Conservation (phyloP, 2,329 filamentous ascomycete species). For the Bipolaris victoriae region DNA sequence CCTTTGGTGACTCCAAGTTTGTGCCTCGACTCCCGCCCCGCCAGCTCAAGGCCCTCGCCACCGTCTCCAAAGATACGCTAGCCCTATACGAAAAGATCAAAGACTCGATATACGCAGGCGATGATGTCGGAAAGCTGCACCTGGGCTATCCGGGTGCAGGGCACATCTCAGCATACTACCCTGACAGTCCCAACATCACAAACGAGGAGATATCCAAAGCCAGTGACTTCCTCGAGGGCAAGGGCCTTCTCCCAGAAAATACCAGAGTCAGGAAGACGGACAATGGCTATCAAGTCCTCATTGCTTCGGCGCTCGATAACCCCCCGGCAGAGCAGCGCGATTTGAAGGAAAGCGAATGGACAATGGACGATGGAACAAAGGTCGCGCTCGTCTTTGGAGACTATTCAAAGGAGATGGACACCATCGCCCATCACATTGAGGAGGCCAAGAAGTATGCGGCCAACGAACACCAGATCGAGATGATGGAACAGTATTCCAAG, state of each 20-base stretch:
- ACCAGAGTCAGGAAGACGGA: constrained; percentile 55
- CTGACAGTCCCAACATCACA: constrained; percentile 56
- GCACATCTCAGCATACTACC: constrained; percentile 59
- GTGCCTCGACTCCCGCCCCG: constrained; percentile 55
- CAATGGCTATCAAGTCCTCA: constrained; percentile 55
- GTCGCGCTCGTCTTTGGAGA: constrained; percentile 55
- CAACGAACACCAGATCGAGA: constrained; percentile 53
- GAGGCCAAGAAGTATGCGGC: constrained; percentile 56
- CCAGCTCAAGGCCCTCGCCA: constrained; percentile 54
- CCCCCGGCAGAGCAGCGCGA: constrained; percentile 51
- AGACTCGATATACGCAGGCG: constrained; percentile 53
- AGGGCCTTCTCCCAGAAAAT: constrained; percentile 57
- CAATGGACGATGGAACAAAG: constrained; percentile 55
- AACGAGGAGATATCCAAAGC: constrained; percentile 55
- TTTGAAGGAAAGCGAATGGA: constrained; percentile 54
- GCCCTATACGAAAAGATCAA: constrained; percentile 54
- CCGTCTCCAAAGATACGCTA: constrained; percentile 48
- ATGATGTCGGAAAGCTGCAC: constrained; percentile 52
- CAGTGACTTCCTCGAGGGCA: constrained; percentile 55
- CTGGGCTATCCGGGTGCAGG: constrained; percentile 57
- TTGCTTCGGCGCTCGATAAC: constrained; percentile 54
- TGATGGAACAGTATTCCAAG: constrained; percentile 57
- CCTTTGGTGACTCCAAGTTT: constrained; percentile 59
- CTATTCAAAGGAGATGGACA: constrained; percentile 54
- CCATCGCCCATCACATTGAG: constrained; percentile 54